phyloP scores from a whole-genome alignment of 2,329 filamentous ascomycete species.

The Colletotrichum tamarilloi region DNA sequence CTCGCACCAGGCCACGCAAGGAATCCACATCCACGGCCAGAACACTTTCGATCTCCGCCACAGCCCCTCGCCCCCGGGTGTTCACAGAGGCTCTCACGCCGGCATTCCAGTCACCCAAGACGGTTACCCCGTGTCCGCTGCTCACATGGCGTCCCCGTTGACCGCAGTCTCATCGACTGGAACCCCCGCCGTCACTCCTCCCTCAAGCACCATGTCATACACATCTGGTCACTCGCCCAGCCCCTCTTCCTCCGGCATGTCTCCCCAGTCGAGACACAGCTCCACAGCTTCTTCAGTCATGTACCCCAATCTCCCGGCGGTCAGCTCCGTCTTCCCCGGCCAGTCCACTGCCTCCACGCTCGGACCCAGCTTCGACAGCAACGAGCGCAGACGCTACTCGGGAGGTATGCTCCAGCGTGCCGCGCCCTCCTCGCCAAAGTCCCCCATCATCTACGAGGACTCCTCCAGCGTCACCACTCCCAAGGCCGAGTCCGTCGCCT shows the following conservation, averaged over 20 bases:
- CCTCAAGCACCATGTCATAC: conserved; percentile 81
- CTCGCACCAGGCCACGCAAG: conserved; percentile 82
- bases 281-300: conserved; percentile 70
- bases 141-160: conserved; percentile 71
- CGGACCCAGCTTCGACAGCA: conserved; percentile 72
- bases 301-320: conserved; percentile 80
- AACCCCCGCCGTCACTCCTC: conserved; percentile 81
- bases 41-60: conserved; percentile 70
- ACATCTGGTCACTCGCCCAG: conserved; percentile 81
- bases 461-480: conserved; percentile 54
- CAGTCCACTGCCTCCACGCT: conserved; percentile 78
- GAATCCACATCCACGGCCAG: conserved; percentile 81
- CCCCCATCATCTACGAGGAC: conserved; percentile 48
- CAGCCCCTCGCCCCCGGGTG: conserved; percentile 63
- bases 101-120: conserved; percentile 49
- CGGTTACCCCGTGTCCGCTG: conserved; percentile 57
- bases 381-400: conserved; percentile 73
- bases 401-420: conserved; percentile 75
- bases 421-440: conserved; percentile 53
- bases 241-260: conserved; percentile 77
- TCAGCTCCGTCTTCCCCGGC: conserved; percentile 75
- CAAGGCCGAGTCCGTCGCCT: conserved; percentile 55
- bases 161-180: conserved; percentile 71
- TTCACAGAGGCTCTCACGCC: conserved; percentile 49
- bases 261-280: conserved; percentile 72